Percentiles rank a stretch among this genome's conserved stretches.
phyloP scores from a whole-genome alignment of 495 filamentous ascomycete species.

The Penicillium bialowiezense region DNA sequence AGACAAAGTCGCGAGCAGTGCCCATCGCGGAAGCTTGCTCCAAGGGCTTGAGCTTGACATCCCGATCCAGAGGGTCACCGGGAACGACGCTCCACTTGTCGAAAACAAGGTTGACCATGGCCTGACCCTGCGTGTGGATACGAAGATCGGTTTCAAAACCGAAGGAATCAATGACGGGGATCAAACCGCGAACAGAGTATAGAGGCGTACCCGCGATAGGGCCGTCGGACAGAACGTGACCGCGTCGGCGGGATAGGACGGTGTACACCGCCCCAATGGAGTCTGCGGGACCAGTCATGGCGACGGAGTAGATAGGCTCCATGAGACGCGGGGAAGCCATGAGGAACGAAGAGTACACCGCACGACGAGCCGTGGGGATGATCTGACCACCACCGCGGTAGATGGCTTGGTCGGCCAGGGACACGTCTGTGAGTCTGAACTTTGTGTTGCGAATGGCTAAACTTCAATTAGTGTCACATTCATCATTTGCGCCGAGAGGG shows the following conservation, averaged over 20 bases:
- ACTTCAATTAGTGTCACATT: slow-evolving; percentile 14
- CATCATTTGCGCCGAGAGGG: background rate
- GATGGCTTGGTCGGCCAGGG: slow-evolving; percentile 83
- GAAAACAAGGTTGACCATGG: slow-evolving; percentile 87
- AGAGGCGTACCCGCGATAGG: slow-evolving; percentile 95
- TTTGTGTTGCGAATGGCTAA: slow-evolving; percentile 92
- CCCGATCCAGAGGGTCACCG: slow-evolving; percentile 89
- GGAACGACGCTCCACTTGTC: slow-evolving; percentile 95
- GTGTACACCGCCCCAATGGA: slow-evolving; percentile 87
- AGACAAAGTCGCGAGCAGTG: slow-evolving; percentile 89
- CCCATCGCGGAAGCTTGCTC: slow-evolving; percentile 84
- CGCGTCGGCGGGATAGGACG: slow-evolving; percentile 79
- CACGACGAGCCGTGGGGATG: slow-evolving; percentile 88
- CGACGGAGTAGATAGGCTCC: slow-evolving; percentile 90
- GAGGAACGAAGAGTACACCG: slow-evolving; percentile 90
- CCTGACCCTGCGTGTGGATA: slow-evolving; percentile 93
- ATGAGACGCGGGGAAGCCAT: slow-evolving; percentile 96
- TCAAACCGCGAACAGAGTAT: slow-evolving; percentile 82
- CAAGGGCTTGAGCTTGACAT: slow-evolving; percentile 74
- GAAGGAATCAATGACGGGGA: slow-evolving; percentile 95
- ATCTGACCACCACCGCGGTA: slow-evolving; percentile 95
- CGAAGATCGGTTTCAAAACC: slow-evolving; percentile 96
- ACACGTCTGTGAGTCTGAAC: slow-evolving; percentile 89
- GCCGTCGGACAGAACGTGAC: slow-evolving; percentile 89
- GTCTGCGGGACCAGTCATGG: slow-evolving; percentile 91